phyloP scores from a whole-genome alignment of 2,329 filamentous ascomycete species.

The Cadophora sp. region DNA sequence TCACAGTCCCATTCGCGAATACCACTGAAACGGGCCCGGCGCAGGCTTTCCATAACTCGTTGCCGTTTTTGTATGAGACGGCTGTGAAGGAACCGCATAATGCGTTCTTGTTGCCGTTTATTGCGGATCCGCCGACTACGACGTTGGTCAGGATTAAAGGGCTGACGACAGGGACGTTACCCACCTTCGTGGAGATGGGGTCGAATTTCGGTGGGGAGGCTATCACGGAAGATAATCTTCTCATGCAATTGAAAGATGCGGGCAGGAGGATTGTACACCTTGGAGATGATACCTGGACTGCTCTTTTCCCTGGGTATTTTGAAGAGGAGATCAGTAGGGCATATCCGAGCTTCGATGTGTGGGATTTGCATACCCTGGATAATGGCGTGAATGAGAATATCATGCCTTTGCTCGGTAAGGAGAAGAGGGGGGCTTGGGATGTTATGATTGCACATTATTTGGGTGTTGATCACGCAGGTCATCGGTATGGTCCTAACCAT shows the following conservation, averaged over 20 bases:
- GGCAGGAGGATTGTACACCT: conserved; percentile 87
- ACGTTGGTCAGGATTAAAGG: conserved; percentile 94
- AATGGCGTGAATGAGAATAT: conserved; percentile 93
- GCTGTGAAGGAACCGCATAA: conserved; percentile 76
- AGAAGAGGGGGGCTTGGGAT: conserved; percentile 79
- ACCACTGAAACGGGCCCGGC: conserved; percentile 49
- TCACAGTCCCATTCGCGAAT: conserved; percentile 79
- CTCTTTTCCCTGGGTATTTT: conserved; percentile 93
- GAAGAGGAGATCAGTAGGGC: conserved; percentile 83
- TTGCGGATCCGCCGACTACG: conserved; percentile 93
- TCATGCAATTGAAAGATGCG: conserved; percentile 67
- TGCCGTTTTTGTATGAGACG: conserved; percentile 86
- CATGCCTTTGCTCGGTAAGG: conserved; percentile 76
- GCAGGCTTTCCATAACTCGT: conserved; percentile 80
- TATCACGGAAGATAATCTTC: conserved; percentile 89
- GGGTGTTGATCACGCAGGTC: conserved; percentile 95
- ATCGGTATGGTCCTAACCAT: conserved; percentile 94
- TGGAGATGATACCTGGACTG: conserved; percentile 97
- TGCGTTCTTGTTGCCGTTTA: conserved; percentile 91
- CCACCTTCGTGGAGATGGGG: conserved; percentile 91
- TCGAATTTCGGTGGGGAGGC: conserved; percentile 95
- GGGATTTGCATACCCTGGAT: conserved; percentile 96
- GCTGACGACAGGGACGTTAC: conserved; percentile 91
- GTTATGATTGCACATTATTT: conserved; percentile 93
- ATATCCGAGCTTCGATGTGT: conserved; percentile 98